phyloP scores from a whole-genome alignment of 1,284 basidiomycete species.

The Ustilago trichophora region DNA sequence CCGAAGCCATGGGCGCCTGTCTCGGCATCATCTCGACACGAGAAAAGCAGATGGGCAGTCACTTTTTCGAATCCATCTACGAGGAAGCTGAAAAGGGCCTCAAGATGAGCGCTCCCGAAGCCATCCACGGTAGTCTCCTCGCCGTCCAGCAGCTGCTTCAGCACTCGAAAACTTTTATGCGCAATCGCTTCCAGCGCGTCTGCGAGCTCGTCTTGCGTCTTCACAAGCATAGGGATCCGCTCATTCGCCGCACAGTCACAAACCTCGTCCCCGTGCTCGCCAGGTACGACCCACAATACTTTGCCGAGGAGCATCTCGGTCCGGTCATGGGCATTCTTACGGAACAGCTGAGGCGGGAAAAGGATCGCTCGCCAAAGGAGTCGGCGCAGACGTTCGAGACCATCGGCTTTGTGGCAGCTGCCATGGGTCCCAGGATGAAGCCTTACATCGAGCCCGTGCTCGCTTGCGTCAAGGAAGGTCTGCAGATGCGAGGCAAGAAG shows the following conservation, averaged over 20 bases:
- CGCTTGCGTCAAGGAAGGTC: slow-evolving; percentile 84
- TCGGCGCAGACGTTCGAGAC: slow-evolving; percentile 78
- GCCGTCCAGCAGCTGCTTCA: slow-evolving; percentile 91
- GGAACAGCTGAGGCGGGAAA: slow-evolving; percentile 56
- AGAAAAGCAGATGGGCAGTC: slow-evolving; percentile 65
- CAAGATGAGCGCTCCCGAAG: slow-evolving; percentile 80
- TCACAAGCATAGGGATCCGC: slow-evolving; percentile 86
- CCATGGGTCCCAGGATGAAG: slow-evolving; percentile 93
- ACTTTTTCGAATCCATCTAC: slow-evolving; percentile 68
- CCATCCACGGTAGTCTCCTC: slow-evolving; percentile 90
- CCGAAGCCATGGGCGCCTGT: slow-evolving; percentile 65
- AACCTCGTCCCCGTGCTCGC: slow-evolving; percentile 62
- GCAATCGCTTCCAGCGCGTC: slow-evolving; percentile 84
- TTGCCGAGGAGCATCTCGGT: slow-evolving; percentile 62
- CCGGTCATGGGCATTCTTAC: slow-evolving; percentile 57
- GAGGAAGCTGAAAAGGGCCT: slow-evolving; percentile 88
- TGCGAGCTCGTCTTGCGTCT: slow-evolving; percentile 93
- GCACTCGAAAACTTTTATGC: slow-evolving; percentile 96
- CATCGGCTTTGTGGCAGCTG: slow-evolving; percentile 91
- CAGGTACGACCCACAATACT: slow-evolving; percentile 63
- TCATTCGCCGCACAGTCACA: slow-evolving; percentile 74
- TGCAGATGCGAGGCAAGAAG: slow-evolving; percentile 88
- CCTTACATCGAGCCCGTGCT: slow-evolving; percentile 93
- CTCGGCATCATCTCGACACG: slow-evolving; percentile 62
- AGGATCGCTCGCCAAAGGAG: slow-evolving; percentile 57